These are phyloP conservation scores for Phytophthora pisi DNA, from an alignment of 352 stramenopile genomes.

Conservation along the genomic window DNA sequence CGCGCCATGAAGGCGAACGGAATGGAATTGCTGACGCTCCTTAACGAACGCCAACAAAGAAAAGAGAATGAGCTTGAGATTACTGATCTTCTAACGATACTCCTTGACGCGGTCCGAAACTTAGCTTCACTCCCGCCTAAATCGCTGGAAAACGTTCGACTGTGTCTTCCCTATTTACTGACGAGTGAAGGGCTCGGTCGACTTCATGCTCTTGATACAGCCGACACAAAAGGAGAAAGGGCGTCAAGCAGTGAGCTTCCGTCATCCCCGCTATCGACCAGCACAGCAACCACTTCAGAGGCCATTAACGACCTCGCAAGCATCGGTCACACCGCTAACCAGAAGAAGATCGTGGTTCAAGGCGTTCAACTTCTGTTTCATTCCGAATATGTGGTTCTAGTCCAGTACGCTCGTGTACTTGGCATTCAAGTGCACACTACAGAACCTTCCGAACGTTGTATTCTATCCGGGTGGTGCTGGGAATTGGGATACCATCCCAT, in stretches of 20 bases:
- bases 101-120: neutral
- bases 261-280: neutral
- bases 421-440: neutral
- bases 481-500: neutral
- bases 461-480: neutral
- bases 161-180: constrained; percentile 4
- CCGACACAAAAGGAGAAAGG: neutral
- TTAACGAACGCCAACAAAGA: neutral
- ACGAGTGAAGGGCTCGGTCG: neutral
- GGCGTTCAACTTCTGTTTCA: neutral
- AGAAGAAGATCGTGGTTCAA: neutral
- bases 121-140: neutral
- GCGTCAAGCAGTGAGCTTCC: neutral
- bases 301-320: neutral
- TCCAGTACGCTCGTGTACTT: neutral
- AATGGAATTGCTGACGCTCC: neutral
- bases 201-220: neutral
- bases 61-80: neutral
- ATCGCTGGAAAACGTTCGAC: neutral
- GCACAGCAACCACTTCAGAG: neutral
- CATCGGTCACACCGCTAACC: neutral
- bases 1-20: neutral
- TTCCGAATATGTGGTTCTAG: neutral
- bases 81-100: neutral
- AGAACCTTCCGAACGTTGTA: neutral